Evolutionary conservation across 2,329 filamentous ascomycete genomes (phyloP).

Genomic region (Aspergillus sp.): DNA sequence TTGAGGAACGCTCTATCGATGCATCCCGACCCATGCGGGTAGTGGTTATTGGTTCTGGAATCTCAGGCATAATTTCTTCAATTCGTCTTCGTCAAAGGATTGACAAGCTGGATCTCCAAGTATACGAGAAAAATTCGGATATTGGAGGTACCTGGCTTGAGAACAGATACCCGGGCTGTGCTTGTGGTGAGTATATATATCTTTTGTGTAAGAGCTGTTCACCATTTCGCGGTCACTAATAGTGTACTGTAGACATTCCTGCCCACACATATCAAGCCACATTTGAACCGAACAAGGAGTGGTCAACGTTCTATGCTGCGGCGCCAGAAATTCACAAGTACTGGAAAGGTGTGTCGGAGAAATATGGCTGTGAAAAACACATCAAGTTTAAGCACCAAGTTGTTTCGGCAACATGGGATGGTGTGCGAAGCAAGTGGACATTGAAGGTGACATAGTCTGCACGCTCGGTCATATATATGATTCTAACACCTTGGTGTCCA

Average conservation of each 20-base stretch:
- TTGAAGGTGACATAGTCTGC: constrained; percentile 21
- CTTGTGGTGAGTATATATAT: constrained; percentile 28
- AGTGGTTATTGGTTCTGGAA: constrained; percentile 40
- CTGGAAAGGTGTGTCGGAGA: constrained; percentile 45
- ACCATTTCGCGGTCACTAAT: not conserved
- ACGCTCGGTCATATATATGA: not conserved
- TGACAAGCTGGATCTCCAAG: constrained; percentile 34
- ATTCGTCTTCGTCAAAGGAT: constrained; percentile 40
- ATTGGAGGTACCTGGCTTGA: constrained; percentile 37
- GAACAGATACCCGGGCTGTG: constrained; percentile 38
- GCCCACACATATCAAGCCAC: constrained; percentile 52
- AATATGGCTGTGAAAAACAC: constrained; percentile 48
- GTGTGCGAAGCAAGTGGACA: constrained; percentile 30
- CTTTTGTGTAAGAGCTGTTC: too few species aligned
- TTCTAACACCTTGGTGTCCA: not conserved
- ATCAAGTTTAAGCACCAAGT: constrained; percentile 50
- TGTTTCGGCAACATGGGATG: constrained; percentile 45
- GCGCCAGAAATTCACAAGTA: constrained; percentile 52
- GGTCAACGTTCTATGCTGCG: constrained; percentile 51
- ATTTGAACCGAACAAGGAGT: constrained; percentile 50
- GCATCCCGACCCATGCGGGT: constrained; percentile 33
- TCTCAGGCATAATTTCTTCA: constrained; percentile 40
- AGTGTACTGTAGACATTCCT: constrained; percentile 41
- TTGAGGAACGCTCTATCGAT: constrained; percentile 36
- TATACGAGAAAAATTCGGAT: constrained; percentile 38